phyloP scores from a whole-genome alignment of 805 yeast genomes.

The Wickerhamomyces hampshirensis region DNA sequence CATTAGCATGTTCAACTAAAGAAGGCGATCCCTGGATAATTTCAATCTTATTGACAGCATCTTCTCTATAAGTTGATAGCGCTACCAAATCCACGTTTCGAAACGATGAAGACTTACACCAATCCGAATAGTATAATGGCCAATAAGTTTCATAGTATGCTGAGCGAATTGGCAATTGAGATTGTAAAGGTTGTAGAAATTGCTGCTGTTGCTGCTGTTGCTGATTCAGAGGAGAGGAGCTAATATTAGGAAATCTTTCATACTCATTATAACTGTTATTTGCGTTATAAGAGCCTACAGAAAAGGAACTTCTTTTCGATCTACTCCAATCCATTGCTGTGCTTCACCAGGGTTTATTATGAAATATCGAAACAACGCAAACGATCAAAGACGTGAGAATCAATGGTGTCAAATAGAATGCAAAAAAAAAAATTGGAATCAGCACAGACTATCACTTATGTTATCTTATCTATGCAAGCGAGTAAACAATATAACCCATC shows the following conservation, averaged over 20 bases:
- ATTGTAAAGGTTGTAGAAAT: constrained; percentile 9
- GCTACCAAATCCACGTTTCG: constrained; percentile 49
- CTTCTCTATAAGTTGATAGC: constrained; percentile 77
- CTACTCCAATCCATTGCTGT: constrained; percentile 22
- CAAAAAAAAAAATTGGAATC: too few relatives aligned
- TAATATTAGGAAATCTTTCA: constrained; percentile 11
- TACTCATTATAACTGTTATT: constrained; percentile 8
- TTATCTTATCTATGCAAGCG: too few relatives aligned
- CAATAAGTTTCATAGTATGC: constrained; percentile 44
- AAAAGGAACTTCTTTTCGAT: constrained; percentile 25
- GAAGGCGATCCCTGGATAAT: constrained; percentile 34
- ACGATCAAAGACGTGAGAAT: neutral
- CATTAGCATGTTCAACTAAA: constrained; percentile 23
- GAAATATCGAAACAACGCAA: neutral
- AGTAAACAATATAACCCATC: too few relatives aligned
- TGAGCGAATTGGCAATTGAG: constrained; percentile 26
- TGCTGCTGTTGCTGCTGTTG: too few relatives aligned
- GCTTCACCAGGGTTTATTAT: neutral
- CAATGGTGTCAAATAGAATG: neutral
- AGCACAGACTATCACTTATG: too few relatives aligned
- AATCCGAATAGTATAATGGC: constrained; percentile 49
- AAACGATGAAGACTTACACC: constrained; percentile 28
- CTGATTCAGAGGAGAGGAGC: constrained; percentile 11
- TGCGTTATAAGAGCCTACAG: constrained; percentile 21
- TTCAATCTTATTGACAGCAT: constrained; percentile 60